phyloP scores from a whole-genome alignment of 352 stramenopile genomes.

The Phytophthora sp. region DNA sequence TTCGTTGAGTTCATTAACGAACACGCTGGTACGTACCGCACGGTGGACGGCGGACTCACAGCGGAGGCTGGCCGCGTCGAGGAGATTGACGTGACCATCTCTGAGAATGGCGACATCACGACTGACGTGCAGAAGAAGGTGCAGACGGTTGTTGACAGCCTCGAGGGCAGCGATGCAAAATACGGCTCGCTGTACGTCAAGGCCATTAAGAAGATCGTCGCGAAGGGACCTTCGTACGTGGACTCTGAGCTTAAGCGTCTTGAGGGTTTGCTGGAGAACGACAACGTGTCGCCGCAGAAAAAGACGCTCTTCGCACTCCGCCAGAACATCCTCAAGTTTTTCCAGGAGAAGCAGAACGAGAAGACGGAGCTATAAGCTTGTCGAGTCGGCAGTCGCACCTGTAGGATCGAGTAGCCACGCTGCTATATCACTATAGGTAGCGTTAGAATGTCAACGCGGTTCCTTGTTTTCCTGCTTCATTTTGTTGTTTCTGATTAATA shows the following conservation, averaged over 20 bases:
- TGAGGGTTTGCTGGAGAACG: slow-evolving; percentile 74
- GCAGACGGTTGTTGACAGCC: slow-evolving; percentile 70
- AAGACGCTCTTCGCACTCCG: slow-evolving; percentile 90
- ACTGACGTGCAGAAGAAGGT: slow-evolving; percentile 71
- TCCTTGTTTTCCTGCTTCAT: slow-evolving; percentile 34
- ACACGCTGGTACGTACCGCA: slow-evolving; percentile 87
- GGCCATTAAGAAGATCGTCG: slow-evolving; percentile 91
- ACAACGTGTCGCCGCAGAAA: slow-evolving; percentile 85
- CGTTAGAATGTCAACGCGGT: slow-evolving; percentile 35
- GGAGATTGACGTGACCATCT: slow-evolving; percentile 86
- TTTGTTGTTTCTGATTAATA: slow-evolving; percentile 1
- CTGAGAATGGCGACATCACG: slow-evolving; percentile 73
- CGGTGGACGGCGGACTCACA: slow-evolving; percentile 74
- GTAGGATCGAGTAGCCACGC: no score
- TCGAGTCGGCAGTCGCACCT: slow-evolving; percentile 13
- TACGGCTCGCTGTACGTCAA: slow-evolving; percentile 89
- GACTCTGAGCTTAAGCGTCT: slow-evolving; percentile 86
- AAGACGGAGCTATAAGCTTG: slow-evolving; percentile 46
- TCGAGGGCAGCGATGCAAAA: slow-evolving; percentile 74
- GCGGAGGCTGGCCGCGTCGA: slow-evolving; percentile 79
- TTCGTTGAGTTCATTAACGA: slow-evolving; percentile 93
- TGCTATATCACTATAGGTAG: slow-evolving; percentile 9
- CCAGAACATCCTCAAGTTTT: slow-evolving; percentile 91
- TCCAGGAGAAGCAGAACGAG: slow-evolving; percentile 55
- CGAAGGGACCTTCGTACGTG: slow-evolving; percentile 87